Conservation (phyloP, 805 yeast genomes). For the Cyberlindnera bimundalis region DNA sequence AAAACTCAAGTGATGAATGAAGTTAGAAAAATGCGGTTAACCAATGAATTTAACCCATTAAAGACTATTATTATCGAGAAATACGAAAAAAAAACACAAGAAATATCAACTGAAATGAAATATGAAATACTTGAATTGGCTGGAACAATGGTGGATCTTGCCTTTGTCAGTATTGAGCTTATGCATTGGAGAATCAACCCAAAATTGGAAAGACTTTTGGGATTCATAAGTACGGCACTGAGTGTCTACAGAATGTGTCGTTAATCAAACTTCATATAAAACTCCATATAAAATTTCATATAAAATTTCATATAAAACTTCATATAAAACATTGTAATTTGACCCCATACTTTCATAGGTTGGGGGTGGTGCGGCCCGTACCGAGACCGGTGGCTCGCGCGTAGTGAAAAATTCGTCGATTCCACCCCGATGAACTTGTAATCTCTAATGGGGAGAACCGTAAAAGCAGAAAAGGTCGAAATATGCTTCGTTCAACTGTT, state of each 20-base stretch:
- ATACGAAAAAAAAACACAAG: conserved; percentile 14
- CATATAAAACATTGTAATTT: too few species aligned
- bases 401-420: conserved; percentile 12
- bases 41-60: conserved; percentile 4
- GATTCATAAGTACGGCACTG: conserved; percentile 14
- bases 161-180: conserved; percentile 20
- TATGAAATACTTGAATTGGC: conserved; percentile 11
- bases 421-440: too few species aligned
- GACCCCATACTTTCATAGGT: too few species aligned
- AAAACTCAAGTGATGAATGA: conserved; percentile 10
- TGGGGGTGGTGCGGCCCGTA: neutral
- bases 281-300: too few species aligned
- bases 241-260: conserved; percentile 20
- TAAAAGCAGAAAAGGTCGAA: neutral
- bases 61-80: conserved; percentile 13
- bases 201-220: conserved; percentile 16
- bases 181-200: conserved; percentile 16
- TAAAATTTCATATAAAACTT: too few species aligned
- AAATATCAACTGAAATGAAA: conserved; percentile 12
- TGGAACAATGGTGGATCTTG: conserved; percentile 21
- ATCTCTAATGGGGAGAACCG: too few species aligned
- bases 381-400: too few species aligned
- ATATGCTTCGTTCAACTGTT: conserved; percentile 18
- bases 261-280: too few species aligned
- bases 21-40: conserved; percentile 8